A percentile compares a stretch with the other conserved stretches of the same genome.
Evolutionary conservation across 768 basidiomycete species (phyloP).

Genomic region (Boletales sp.): DNA sequence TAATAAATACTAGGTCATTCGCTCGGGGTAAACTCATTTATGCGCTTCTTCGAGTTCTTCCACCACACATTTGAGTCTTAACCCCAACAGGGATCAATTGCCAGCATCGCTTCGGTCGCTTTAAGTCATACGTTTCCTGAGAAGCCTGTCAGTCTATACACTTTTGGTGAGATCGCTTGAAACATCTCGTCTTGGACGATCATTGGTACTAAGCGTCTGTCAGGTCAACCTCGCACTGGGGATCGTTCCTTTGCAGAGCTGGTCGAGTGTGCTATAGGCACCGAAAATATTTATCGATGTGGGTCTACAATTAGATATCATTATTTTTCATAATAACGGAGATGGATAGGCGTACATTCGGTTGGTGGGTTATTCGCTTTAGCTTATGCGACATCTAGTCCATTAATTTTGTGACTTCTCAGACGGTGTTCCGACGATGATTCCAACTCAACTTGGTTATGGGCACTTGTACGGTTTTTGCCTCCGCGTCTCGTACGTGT

Average conservation of each 20-base stretch:
- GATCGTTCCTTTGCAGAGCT: conserved; percentile 38
- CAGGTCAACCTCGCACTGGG: conserved; percentile 51
- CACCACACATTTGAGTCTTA: conserved; percentile 4
- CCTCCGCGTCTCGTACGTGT: conserved; percentile 6
- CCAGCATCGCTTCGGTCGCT: conserved; percentile 36
- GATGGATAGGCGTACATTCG: conserved; percentile 39
- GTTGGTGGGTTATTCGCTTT: conserved; percentile 29
- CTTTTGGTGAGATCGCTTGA: conserved; percentile 36
- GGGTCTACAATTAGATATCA: background rate
- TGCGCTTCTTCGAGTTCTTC: background rate
- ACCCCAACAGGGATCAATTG: conserved; percentile 33
- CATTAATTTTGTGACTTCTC: background rate
- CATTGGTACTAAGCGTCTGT: background rate
- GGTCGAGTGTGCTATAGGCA: conserved; percentile 37
- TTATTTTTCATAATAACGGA: background rate
- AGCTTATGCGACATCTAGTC: background rate
- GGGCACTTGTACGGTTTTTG: conserved; percentile 36
- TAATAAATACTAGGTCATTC: conserved; percentile 35
- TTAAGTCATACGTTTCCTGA: conserved; percentile 29
- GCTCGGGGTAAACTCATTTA: conserved; percentile 29
- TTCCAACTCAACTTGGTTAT: conserved; percentile 44
- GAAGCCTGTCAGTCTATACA: conserved; percentile 34
- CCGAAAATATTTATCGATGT: conserved; percentile 41
- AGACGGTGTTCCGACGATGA: conserved; percentile 53
- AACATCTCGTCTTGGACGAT: background rate